Evolutionary conservation across 2,329 filamentous ascomycete genomes (phyloP), one percentile per base, ranked within the genome.

Genomic region (Talaromyces sp.): DNA sequence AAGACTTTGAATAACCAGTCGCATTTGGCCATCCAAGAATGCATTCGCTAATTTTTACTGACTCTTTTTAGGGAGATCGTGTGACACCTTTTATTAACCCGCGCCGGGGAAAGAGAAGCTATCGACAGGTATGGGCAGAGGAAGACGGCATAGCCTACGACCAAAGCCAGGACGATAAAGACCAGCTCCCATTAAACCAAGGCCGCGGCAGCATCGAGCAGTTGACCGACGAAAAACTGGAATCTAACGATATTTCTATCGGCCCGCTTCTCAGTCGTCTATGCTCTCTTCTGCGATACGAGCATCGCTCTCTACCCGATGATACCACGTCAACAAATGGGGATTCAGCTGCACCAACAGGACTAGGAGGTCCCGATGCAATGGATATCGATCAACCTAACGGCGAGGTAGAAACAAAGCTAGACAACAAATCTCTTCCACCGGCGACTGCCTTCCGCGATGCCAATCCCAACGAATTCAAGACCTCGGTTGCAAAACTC

Each of bases 91-190:
- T 97, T 64, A 78, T 92, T 33, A 91, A 96, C 72, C 91, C 93
- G 7, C 87, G 87, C 59, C 86, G 91, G 19, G 92, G 91, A 41
- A 89, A 90, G 70, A 87, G 86, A 63, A 88, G 91, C 66, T 99
- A 97, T 74, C 86, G 84, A 20, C 92, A 97, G 55, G 80, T 93
- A 9, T 99, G 94, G 94, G 88, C 91, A 0, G 91, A 96, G 61
- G 94, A 99, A 70, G 94, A 99, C 66, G 91, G 90, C 9, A 80
- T 84, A 79, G 81, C 86, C 33, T 77, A 92, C 7, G 90, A 95
- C 67, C 81, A 83, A 4, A 80, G 83, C 4, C 80, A 82, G 32
- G 79, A 82, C 55, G 79, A 80, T 20, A 79, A 81, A 36, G 86
- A 91, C 51, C 86, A 85, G 60, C 80, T 90, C 6, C 83, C 90